Conservation (phyloP, 2,329 filamentous ascomycete genomes). For the Coniochaeta pulveracea region DNA sequence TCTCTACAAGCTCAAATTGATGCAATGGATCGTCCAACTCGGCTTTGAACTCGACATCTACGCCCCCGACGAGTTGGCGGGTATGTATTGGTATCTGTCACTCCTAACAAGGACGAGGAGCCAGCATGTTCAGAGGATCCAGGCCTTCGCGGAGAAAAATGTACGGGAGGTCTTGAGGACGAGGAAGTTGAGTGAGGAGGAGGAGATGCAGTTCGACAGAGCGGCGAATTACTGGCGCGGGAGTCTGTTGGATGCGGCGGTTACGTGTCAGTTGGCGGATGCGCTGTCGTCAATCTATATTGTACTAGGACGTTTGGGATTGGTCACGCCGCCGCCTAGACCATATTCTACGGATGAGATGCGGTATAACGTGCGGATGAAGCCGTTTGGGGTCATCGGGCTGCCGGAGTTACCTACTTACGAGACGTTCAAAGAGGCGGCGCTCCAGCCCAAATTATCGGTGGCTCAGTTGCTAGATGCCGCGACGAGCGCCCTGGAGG, state of each 20-base stretch:
- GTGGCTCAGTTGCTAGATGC: slow-evolving; percentile 29
- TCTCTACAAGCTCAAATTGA: slow-evolving; percentile 77
- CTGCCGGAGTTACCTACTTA: slow-evolving; percentile 57
- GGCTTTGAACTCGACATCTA: slow-evolving; percentile 94
- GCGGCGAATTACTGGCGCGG: slow-evolving; percentile 46
- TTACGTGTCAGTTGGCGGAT: slow-evolving; percentile 45
- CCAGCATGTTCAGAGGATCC: slow-evolving; percentile 63
- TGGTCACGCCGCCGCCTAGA: slow-evolving; percentile 38
- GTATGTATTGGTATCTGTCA: slow-evolving; percentile 87
- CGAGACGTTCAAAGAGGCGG: slow-evolving; percentile 43
- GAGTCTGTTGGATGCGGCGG: slow-evolving; percentile 53
- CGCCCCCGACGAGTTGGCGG: slow-evolving; percentile 68
- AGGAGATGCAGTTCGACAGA: slow-evolving; percentile 32
- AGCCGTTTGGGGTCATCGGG: slow-evolving; percentile 60
- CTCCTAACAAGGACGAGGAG: slow-evolving; percentile 58
- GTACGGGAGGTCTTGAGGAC: slow-evolving; percentile 19
- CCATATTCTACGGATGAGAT: slow-evolving; percentile 58
- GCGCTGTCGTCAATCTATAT: slow-evolving; percentile 53
- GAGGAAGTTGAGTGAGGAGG: slow-evolving; percentile 9
- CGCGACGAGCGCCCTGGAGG: slow-evolving; percentile 31
- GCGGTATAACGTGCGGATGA: slow-evolving; percentile 78
- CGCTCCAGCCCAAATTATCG: slow-evolving; percentile 25
- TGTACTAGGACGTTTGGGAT: slow-evolving; percentile 45
- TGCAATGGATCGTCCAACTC: slow-evolving; percentile 79
- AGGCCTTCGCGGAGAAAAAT: slow-evolving; percentile 44